Evolutionary conservation across 345 rosid species (phyloP).

Genomic region (Gossypium ekmanianum): DNA sequence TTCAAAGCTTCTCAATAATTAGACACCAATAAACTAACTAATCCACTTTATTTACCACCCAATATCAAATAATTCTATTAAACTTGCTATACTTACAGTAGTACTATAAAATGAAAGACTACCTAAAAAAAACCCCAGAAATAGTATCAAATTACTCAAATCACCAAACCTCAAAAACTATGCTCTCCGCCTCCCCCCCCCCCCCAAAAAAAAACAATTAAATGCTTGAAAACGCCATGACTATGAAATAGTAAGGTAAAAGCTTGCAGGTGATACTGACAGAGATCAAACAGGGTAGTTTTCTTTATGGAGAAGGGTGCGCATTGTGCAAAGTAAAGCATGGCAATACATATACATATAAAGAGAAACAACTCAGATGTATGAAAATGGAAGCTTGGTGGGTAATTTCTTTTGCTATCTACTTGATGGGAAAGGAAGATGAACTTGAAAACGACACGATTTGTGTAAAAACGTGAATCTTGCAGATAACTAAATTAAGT

Average conservation of each 20-base stretch:
- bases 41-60: background rate
- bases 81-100: background rate
- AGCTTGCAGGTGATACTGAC: background rate
- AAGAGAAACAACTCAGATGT: constrained; percentile 22
- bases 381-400: background rate
- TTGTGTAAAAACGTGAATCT: background rate
- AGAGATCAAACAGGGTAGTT: constrained; percentile 9
- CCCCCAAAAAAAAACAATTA: background rate
- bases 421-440: background rate
- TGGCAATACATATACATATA: background rate
- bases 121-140: constrained; percentile 10
- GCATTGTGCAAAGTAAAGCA: constrained; percentile 16
- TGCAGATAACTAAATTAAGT: constrained; percentile 1
- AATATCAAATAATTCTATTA: background rate
- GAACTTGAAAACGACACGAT: constrained; percentile 18
- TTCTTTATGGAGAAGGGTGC: constrained; percentile 11
- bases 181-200: constrained; percentile 3
- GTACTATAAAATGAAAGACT: background rate
- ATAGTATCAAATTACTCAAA: constrained; percentile 5
- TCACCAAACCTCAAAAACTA: background rate
- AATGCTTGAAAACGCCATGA: constrained; percentile 23
- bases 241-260: background rate
- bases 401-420: background rate
- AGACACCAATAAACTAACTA: constrained; percentile 8
- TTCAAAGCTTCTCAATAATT: background rate